Conservation (phyloP, 208 protist species). For the Leptomonas seymouri region DNA sequence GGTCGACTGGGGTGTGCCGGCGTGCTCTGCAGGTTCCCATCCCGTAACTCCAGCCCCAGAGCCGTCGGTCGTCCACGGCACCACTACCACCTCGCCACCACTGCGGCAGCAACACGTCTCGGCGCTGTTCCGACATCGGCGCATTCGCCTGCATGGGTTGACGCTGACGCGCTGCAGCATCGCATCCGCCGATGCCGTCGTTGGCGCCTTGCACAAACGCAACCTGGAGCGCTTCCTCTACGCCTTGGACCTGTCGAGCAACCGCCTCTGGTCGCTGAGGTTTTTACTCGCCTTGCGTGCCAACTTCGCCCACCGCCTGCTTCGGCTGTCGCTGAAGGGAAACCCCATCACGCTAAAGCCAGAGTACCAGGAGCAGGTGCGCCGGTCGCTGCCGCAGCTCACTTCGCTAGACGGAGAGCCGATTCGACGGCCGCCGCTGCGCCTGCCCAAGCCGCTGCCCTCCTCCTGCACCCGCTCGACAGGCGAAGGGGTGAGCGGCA, state of each 20-base stretch:
- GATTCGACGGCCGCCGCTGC: conserved; percentile 78
- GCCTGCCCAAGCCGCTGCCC: conserved; percentile 50
- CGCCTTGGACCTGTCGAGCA: conserved; percentile 80
- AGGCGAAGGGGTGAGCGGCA: neutral
- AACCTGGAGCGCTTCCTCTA: conserved; percentile 49
- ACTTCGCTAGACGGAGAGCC: conserved; percentile 76
- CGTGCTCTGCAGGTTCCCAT: neutral
- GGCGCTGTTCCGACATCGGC: conserved; percentile 25
- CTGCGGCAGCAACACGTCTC: conserved; percentile 9
- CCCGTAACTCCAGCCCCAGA: neutral
- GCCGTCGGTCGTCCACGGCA: neutral
- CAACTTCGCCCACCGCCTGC: conserved; percentile 68
- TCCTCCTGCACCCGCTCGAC: conserved; percentile 41
- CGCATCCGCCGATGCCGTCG: conserved; percentile 59
- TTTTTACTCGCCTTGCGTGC: conserved; percentile 76
- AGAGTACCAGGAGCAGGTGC: conserved; percentile 88
- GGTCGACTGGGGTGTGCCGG: neutral
- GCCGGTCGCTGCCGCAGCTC: conserved; percentile 70
- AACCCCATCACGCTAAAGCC: conserved; percentile 90
- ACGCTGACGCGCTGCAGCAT: conserved; percentile 55
- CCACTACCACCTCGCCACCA: too few species aligned
- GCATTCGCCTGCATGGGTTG: conserved; percentile 54
- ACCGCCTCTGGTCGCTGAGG: conserved; percentile 76
- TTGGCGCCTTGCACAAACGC: conserved; percentile 69
- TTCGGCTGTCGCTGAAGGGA: conserved; percentile 70